These are phyloP conservation scores for Ammopiptanthus mongolicus DNA, from an alignment of 306 rosid genomes.

Conservation along the genomic window DNA sequence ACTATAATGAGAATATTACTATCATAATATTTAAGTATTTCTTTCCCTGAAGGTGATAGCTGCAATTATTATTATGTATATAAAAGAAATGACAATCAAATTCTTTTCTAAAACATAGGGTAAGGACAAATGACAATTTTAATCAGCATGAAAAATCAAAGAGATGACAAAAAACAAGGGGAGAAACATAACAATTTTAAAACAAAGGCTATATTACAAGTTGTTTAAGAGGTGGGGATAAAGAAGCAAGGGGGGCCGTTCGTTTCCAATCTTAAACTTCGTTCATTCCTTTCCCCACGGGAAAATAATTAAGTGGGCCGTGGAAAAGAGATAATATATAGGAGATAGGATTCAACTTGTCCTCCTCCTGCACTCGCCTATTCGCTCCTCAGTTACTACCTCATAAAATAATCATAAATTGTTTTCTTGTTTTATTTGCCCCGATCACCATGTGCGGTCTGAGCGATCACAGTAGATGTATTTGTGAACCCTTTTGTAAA, in stretches of 20 bases:
- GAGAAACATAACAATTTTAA: too few relatives aligned
- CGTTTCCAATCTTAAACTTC: conserved; percentile 14
- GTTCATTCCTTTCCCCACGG: conserved; percentile 5
- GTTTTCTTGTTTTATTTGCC: background rate
- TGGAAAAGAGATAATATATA: background rate
- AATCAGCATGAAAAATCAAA: background rate
- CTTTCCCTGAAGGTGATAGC: background rate
- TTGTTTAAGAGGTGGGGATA: background rate
- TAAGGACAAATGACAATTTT: background rate
- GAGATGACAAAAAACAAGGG: too few relatives aligned
- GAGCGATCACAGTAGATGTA: too few relatives aligned
- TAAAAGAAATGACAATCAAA: background rate
- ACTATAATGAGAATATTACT: background rate
- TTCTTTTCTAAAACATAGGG: background rate
- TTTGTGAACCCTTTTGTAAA: too few relatives aligned
- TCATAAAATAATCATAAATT: background rate
- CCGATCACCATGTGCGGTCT: background rate
- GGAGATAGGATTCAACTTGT: conserved; percentile 18
- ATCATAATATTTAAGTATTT: background rate
- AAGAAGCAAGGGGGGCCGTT: conserved; percentile 8
- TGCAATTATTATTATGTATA: background rate
- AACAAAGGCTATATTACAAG: background rate
- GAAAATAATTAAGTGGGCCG: background rate
- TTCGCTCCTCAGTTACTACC: too few relatives aligned
- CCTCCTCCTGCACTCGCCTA: background rate